Conservation (phyloP, 352 stramenopile species). For the Phytophthora vignae region DNA sequence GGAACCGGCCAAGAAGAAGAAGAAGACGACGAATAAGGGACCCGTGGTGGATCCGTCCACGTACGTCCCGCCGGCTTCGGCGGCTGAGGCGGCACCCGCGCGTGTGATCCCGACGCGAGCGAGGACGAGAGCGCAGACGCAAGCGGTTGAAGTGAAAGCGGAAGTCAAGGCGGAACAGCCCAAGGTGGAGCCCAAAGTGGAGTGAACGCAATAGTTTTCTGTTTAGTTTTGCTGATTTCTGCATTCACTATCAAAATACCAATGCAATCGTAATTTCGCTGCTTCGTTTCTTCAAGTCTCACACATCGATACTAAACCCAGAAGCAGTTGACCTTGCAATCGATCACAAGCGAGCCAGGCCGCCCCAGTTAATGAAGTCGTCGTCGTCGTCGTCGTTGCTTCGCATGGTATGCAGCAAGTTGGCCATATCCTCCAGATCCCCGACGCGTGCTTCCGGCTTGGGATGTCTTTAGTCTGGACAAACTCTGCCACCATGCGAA, state of each 20-base stretch:
- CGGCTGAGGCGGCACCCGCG: conserved; percentile 2
- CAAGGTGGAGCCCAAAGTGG: conserved; percentile 19
- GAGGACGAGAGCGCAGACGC: conserved; percentile 11
- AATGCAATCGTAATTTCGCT: not conserved
- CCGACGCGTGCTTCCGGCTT: not conserved
- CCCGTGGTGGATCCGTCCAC: conserved; percentile 21
- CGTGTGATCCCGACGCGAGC: conserved; percentile 25
- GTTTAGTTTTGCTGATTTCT: not conserved
- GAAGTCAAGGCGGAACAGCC: conserved; percentile 18
- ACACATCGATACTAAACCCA: no score
- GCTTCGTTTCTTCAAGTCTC: no score
- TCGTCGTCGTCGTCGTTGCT: not conserved
- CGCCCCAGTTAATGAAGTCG: not conserved
- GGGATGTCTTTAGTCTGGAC: not conserved
- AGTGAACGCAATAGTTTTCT: conserved; percentile 1
- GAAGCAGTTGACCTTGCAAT: no score
- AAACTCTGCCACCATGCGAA: conserved; percentile 8
- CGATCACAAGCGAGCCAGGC: not conserved
- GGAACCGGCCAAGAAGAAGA: conserved; percentile 23
- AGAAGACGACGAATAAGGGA: conserved; percentile 22
- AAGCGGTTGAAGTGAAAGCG: conserved; percentile 10
- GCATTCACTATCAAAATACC: not conserved
- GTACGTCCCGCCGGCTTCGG: conserved; percentile 22
- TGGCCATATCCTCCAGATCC: no score
- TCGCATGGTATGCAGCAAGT: not conserved